phyloP scores from a whole-genome alignment of 148 eudicot genomes.

The Oxyria digyna region DNA sequence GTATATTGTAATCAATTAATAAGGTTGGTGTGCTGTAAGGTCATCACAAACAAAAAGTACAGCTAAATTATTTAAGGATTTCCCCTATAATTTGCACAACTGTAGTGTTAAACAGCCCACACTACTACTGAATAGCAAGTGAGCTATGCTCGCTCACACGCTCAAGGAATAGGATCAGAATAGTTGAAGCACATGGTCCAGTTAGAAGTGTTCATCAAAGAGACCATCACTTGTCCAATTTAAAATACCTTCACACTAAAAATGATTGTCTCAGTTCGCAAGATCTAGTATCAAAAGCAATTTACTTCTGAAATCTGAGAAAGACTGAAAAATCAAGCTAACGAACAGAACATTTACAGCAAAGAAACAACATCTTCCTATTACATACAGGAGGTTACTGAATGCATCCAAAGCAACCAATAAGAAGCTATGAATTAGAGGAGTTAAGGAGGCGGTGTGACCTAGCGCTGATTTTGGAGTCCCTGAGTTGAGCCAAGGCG shows the following conservation, averaged over 20 bases:
- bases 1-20: background rate
- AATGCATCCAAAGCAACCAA: background rate
- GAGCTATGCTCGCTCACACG: background rate
- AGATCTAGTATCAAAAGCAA: background rate
- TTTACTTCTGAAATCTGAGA: background rate
- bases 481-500: no score
- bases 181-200: background rate
- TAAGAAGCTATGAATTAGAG: background rate
- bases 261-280: no score
- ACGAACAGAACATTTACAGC: no score
- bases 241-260: no score
- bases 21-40: background rate
- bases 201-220: background rate
- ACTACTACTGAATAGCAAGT: background rate
- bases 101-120: background rate
- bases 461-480: no score
- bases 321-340: background rate
- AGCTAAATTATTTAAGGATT: background rate
- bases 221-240: background rate
- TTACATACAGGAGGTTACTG: background rate
- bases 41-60: background rate
- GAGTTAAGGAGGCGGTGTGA: no score
- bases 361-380: background rate
- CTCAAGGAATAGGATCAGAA: background rate
- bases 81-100: background rate